A percentile compares a stretch with the other conserved stretches of the same genome.
These are phyloP conservation scores for Candida sanyaensis DNA, from an alignment of 1,139 yeast genomes.

Conservation along the genomic window DNA sequence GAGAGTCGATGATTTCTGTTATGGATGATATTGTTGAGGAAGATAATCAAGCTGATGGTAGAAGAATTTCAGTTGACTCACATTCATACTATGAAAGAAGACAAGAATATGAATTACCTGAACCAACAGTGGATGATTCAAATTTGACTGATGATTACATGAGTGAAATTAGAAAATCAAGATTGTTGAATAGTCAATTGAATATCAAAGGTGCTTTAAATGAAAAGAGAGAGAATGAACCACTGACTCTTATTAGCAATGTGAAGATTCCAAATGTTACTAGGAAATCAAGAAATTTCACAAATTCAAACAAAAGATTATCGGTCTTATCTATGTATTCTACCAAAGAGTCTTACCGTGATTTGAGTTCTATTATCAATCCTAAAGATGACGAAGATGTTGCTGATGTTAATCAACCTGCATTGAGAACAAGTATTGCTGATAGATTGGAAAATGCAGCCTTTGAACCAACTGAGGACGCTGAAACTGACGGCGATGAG, in stretches of 20 bases:
- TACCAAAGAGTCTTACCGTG: conserved; percentile 63
- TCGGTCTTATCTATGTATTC: conserved; percentile 72
- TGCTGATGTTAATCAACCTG: conserved; percentile 26
- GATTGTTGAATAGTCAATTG: conserved; percentile 45
- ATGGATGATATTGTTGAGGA: conserved; percentile 22
- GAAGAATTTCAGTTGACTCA: conserved; percentile 23
- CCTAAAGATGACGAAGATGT: conserved; percentile 29
- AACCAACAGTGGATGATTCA: conserved; percentile 37
- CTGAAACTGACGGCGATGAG: conserved; percentile 32
- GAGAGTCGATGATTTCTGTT: conserved; percentile 45
- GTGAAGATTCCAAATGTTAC: conserved; percentile 71
- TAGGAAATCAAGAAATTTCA: conserved; percentile 63
- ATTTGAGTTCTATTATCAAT: conserved; percentile 56
- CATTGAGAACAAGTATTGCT: conserved; percentile 46
- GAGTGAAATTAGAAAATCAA: conserved; percentile 46
- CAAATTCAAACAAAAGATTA: conserved; percentile 63
- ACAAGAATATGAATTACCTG: conserved; percentile 36
- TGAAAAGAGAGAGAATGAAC: conserved; percentile 16
- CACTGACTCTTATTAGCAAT: conserved; percentile 52
- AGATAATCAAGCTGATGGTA: conserved; percentile 7
- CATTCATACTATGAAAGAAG: conserved; percentile 23
- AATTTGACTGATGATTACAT: conserved; percentile 48
- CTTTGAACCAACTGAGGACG: conserved; percentile 28
- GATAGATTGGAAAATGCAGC: conserved; percentile 46
- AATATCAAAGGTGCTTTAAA: conserved; percentile 33